A percentile compares a stretch with the other conserved stretches of the same genome.
These are phyloP conservation scores for Aureobasidium sp. DNA, from an alignment of 2,329 filamentous ascomycete species.

Conservation along the genomic window DNA sequence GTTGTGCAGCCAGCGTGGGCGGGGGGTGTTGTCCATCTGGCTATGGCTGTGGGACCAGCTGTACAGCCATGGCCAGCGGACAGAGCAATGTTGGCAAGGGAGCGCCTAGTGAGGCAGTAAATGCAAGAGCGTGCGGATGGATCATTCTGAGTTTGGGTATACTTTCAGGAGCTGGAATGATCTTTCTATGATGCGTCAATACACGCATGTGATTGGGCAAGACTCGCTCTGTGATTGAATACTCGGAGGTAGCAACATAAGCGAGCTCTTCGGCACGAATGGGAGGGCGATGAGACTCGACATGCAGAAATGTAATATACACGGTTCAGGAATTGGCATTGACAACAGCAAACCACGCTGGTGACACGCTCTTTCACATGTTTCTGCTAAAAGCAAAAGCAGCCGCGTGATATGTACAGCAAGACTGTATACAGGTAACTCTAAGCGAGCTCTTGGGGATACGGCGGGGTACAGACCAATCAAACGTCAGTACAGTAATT, in stretches of 20 bases:
- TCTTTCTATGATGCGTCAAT: slow-evolving; percentile 24
- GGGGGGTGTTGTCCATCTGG: slow-evolving; percentile 79
- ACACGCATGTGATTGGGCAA: not conserved
- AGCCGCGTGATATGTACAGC: slow-evolving; percentile 6
- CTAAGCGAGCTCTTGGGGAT: not conserved
- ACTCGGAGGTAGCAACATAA: slow-evolving; percentile 18
- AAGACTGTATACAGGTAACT: not conserved
- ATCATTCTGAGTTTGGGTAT: slow-evolving; percentile 23
- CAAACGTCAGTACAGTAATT: not conserved
- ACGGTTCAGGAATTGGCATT: not conserved
- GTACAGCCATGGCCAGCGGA: slow-evolving; percentile 47
- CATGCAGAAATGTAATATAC: slow-evolving; percentile 9
- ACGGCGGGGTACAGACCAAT: slow-evolving; percentile 7
- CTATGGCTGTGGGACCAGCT: slow-evolving; percentile 67
- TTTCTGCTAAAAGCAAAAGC: not conserved
- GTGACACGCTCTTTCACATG: not conserved
- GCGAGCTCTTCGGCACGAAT: not conserved
- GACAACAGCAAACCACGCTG: not conserved
- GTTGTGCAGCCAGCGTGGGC: slow-evolving; percentile 54
- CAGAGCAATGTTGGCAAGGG: slow-evolving; percentile 46
- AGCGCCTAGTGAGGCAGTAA: slow-evolving; percentile 29
- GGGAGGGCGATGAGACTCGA: not conserved
- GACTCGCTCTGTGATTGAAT: not conserved
- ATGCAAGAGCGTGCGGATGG: slow-evolving; percentile 23
- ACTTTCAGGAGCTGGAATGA: slow-evolving; percentile 30